phyloP scores from a whole-genome alignment of 345 rosid genomes.

The Ricinus communis region DNA sequence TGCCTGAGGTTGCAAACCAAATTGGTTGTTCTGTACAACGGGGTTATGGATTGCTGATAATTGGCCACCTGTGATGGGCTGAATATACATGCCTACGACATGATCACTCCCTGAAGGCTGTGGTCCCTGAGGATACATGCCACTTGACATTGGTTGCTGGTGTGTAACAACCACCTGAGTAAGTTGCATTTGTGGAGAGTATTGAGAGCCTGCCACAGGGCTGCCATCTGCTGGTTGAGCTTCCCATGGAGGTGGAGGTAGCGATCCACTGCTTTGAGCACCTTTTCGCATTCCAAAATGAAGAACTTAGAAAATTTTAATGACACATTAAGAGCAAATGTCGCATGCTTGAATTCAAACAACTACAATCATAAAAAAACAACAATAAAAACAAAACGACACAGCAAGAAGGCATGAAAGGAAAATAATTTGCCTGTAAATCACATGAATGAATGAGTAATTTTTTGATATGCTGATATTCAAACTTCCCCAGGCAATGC shows the following conservation, averaged over 20 bases:
- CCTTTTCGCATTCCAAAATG: conserved; percentile 46
- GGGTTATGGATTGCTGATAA: conserved; percentile 29
- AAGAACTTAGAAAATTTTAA: conserved; percentile 11
- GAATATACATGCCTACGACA: conserved; percentile 60
- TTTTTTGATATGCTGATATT: not conserved
- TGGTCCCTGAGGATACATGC: conserved; percentile 47
- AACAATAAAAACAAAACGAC: no score
- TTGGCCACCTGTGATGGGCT: conserved; percentile 43
- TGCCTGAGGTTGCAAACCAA: conserved; percentile 46
- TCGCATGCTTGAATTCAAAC: no score
- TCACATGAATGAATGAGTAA: not conserved
- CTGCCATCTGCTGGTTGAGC: conserved; percentile 66
- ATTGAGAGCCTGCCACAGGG: conserved; percentile 53
- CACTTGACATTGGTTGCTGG: conserved; percentile 40
- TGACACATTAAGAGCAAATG: not conserved
- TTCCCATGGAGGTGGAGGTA: conserved; percentile 99
- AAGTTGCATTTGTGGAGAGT: conserved; percentile 59
- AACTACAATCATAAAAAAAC: no score
- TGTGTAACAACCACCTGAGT: conserved; percentile 50
- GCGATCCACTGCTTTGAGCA: conserved; percentile 50
- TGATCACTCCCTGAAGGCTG: conserved; percentile 51
- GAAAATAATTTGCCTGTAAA: no score
- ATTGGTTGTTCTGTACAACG: conserved; percentile 38
- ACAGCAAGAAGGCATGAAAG: no score
- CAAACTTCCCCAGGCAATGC: not conserved